Evolutionary conservation across 345 rosid genomes (phyloP), one percentile per base, ranked within the genome.

Genomic region (Gossypium rotundifolium): DNA sequence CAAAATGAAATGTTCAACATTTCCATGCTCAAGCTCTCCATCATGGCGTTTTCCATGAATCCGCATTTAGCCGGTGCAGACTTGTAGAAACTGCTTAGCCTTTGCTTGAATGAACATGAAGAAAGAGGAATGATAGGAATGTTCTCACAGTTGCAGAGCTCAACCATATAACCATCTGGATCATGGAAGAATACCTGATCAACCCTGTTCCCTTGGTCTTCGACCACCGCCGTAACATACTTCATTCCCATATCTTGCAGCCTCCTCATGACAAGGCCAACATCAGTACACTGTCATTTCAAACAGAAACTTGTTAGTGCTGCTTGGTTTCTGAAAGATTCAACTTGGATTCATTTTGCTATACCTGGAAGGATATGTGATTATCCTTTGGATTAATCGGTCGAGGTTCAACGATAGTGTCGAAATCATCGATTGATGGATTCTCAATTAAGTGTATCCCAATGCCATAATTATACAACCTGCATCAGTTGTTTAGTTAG

Each of bases 381-480:
- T 88, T 88, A 69, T 88, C 91, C 77, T 86, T 85, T 49, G 91
- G 89, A 79, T 88, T 84, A 65, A 88, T 85, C 6, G 88, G 84
- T 17, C 84, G 77, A 0, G 85, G 84, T 72, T 86, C 85, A 13
- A 14, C 13, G 12, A 58, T 46, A 20, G 74, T 49, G 65, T 85
- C 89, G 57, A 84, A 81, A 23, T 83, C 85, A 78, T 85, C 86
- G 11, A 82, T 18, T 0, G 80, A 55, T 7, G 88, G 88, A 49
- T 87, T 83, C 83, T 87, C 88, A n/a, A 88, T 86, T 81, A 85
- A 78, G 79, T 88, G 91, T 73, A 88, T 88, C 38, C 89, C 91
- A 11, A 88, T 83, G n/a, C 89, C 91, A 38, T 88, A 88, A 42
- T 82, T 87, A 80, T 85, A 87, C 70, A 87, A 61, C 91, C 91